A percentile compares a stretch with the other conserved stretches of the same genome.
These are phyloP conservation scores for Crithidia expoeki DNA, from an alignment of 208 protist species.

Conservation along the genomic window DNA sequence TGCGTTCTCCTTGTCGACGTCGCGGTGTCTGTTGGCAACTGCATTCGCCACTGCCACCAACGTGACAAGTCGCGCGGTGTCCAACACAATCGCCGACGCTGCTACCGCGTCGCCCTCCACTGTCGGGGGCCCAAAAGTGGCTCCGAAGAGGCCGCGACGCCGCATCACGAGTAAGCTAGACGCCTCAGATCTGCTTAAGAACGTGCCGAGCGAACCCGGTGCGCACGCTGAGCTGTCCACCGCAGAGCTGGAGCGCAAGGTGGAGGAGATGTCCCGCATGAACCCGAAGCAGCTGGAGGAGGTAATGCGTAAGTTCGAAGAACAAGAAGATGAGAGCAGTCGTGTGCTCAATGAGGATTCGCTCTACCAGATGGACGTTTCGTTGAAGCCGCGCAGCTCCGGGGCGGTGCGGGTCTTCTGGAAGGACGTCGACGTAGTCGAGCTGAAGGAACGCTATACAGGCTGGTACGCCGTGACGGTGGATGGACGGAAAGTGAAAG, in stretches of 20 bases:
- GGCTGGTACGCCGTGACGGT: slow-evolving; percentile 89
- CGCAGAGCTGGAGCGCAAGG: slow-evolving; percentile 83
- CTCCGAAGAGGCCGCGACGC: slow-evolving; percentile 67
- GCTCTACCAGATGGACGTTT: slow-evolving; percentile 93
- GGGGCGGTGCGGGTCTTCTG: slow-evolving; percentile 86
- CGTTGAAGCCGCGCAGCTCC: slow-evolving; percentile 61
- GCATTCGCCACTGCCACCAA: not conserved
- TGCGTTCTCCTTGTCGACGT: not conserved
- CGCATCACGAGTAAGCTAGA: slow-evolving; percentile 63
- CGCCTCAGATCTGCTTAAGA: slow-evolving; percentile 56
- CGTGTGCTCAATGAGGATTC: slow-evolving; percentile 84
- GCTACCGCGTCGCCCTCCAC: slow-evolving; percentile 4
- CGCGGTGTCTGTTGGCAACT: not conserved
- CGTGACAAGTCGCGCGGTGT: not conserved
- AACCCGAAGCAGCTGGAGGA: slow-evolving; percentile 74
- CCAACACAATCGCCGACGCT: not conserved
- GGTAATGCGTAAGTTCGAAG: slow-evolving; percentile 59
- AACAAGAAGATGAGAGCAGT: slow-evolving; percentile 73
- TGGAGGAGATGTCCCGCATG: slow-evolving; percentile 78
- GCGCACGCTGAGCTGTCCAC: slow-evolving; percentile 85
- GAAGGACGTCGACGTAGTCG: slow-evolving; percentile 83
- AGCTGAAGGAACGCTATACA: slow-evolving; percentile 51
- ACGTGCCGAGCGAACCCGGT: slow-evolving; percentile 76
- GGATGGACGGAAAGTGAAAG: slow-evolving; percentile 86
- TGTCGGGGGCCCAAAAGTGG: slow-evolving; percentile 37